These are phyloP conservation scores for Pichia phayaonensis DNA, from an alignment of 805 yeast genomes.

Conservation along the genomic window DNA sequence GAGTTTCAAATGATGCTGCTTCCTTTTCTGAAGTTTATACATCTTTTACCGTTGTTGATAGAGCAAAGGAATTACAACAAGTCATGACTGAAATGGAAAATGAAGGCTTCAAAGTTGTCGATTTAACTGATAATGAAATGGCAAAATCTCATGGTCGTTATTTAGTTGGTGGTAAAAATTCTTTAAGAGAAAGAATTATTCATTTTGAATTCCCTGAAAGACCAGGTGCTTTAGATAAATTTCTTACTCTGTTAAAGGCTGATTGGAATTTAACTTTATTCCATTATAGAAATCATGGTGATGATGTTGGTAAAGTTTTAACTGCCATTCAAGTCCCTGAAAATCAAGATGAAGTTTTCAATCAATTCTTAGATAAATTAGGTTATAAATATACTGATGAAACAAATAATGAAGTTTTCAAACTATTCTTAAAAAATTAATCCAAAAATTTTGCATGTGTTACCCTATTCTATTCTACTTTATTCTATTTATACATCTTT, in stretches of 20 bases:
- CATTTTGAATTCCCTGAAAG: constrained; percentile 95
- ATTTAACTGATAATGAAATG: constrained; percentile 85
- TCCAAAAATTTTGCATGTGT: background rate
- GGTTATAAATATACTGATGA: constrained; percentile 79
- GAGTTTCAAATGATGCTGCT: constrained; percentile 44
- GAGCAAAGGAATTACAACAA: constrained; percentile 61
- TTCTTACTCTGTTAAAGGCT: constrained; percentile 60
- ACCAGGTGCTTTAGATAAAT: constrained; percentile 86
- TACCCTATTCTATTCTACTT: background rate
- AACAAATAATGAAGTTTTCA: constrained; percentile 78
- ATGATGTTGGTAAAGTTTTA: constrained; percentile 86
- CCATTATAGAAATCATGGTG: constrained; percentile 96
- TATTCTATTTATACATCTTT: too few species aligned
- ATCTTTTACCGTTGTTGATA: constrained; percentile 76
- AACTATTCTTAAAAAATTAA: constrained; percentile 48
- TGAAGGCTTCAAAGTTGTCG: constrained; percentile 66
- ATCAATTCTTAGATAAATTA: constrained; percentile 56
- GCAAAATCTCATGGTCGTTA: constrained; percentile 97
- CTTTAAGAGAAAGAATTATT: constrained; percentile 68
- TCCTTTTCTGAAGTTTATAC: constrained; percentile 73
- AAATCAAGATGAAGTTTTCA: constrained; percentile 55
- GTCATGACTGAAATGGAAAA: constrained; percentile 53
- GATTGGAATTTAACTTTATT: constrained; percentile 91
- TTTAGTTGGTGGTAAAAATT: constrained; percentile 85
- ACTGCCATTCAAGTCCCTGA: constrained; percentile 86